A percentile compares a stretch with the other conserved stretches of the same genome.
Evolutionary conservation across 1,284 basidiomycete genomes (phyloP).

Genomic region (Ceratobasidium sp.): DNA sequence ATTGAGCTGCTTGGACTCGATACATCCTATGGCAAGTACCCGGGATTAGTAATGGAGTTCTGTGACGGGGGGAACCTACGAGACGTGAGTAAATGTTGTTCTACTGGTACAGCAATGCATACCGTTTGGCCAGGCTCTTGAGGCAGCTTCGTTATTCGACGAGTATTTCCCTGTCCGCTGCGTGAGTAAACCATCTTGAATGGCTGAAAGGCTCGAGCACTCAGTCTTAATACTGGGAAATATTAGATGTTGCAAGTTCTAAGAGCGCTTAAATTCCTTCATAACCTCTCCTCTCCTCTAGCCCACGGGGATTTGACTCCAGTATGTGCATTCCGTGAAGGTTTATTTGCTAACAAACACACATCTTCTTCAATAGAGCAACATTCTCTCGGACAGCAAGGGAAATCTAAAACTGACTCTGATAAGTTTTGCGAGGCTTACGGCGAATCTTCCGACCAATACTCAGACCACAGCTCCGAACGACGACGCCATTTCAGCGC

Average conservation of each 20-base stretch:
- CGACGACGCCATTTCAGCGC: constrained; percentile 20
- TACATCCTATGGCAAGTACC: constrained; percentile 10
- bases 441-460: background rate
- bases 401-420: constrained; percentile 14
- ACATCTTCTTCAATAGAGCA: background rate
- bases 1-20: constrained; percentile 16
- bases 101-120: background rate
- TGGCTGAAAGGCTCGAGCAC: background rate
- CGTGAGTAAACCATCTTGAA: background rate
- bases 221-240: background rate
- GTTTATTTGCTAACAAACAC: background rate
- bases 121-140: background rate
- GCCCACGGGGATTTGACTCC: constrained; percentile 24
- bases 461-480: constrained; percentile 1
- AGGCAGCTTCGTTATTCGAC: background rate
- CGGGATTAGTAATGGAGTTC: constrained; percentile 21
- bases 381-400: background rate
- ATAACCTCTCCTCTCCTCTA: constrained; percentile 14
- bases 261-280: background rate
- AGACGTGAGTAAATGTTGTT: constrained; percentile 3
- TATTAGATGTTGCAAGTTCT: constrained; percentile 19
- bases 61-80: constrained; percentile 8
- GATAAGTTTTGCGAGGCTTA: constrained; percentile 22
- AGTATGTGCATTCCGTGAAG: background rate
- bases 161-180: constrained; percentile 4